These are phyloP conservation scores for Magnolia sinica DNA, from an alignment of 164 flowering plant species.

Conservation along the genomic window DNA sequence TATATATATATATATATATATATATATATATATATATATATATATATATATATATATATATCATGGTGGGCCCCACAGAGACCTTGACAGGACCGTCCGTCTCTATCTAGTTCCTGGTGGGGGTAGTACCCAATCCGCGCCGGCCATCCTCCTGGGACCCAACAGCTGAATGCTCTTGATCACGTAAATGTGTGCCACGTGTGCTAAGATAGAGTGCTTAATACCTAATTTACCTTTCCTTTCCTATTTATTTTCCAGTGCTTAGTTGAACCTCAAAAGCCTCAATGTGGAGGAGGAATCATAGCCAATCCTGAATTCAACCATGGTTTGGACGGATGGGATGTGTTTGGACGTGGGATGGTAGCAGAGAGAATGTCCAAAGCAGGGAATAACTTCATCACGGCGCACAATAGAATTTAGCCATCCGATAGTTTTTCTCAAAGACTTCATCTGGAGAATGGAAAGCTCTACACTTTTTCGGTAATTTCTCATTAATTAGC, in stretches of 20 bases:
- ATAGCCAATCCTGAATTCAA: conserved; percentile 60
- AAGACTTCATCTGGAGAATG: conserved; percentile 38
- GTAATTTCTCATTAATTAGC: conserved; percentile 26
- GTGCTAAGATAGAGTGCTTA: too few relatives aligned
- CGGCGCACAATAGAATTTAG: conserved; percentile 42
- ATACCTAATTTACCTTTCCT: not conserved
- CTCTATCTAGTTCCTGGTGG: too few relatives aligned
- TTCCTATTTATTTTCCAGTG: conserved; percentile 42
- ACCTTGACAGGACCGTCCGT: too few relatives aligned
- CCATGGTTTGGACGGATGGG: conserved; percentile 59
- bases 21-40: too few relatives aligned
- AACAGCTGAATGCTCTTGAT: too few relatives aligned
- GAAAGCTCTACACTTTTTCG: conserved; percentile 63
- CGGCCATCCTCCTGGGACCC: too few relatives aligned
- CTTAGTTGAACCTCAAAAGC: conserved; percentile 43
- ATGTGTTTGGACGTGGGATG: conserved; percentile 39
- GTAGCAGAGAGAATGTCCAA: conserved; percentile 27
- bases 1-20: too few relatives aligned
- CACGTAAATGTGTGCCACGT: too few relatives aligned
- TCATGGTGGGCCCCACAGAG: too few relatives aligned
- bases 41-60: too few relatives aligned
- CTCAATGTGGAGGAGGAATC: conserved; percentile 85
- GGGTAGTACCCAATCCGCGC: too few relatives aligned
- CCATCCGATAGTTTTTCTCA: conserved; percentile 56
- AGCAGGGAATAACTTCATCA: conserved; percentile 51